These are phyloP conservation scores for Lactuca sativa DNA, from an alignment of 129 eudicot genomes.

Conservation along the genomic window DNA sequence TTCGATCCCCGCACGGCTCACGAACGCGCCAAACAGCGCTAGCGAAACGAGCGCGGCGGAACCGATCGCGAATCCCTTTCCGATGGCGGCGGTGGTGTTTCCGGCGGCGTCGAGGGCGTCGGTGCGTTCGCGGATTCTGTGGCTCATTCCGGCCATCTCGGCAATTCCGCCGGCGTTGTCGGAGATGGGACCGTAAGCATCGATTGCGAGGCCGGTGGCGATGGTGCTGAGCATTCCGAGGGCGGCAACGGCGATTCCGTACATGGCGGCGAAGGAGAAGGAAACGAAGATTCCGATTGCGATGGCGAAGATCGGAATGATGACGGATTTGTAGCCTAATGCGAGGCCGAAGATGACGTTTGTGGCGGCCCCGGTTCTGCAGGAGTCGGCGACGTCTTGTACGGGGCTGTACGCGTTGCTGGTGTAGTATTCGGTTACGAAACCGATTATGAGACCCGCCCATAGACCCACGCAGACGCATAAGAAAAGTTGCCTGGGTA, in stretches of 20 bases:
- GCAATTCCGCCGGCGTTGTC: constrained; percentile 96
- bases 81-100: constrained; percentile 90
- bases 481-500: constrained; percentile 61
- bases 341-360: constrained; percentile 91
- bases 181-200: constrained; percentile 88
- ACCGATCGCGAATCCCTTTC: constrained; percentile 93
- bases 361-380: constrained; percentile 90
- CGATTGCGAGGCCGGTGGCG: constrained; percentile 91
- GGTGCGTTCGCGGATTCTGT: constrained; percentile 78
- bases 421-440: constrained; percentile 78
- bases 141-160: constrained; percentile 98
- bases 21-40: constrained; percentile 87
- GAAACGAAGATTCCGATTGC: constrained; percentile 74
- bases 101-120: constrained; percentile 97
- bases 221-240: constrained; percentile 89
- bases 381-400: constrained; percentile 91
- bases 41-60: constrained; percentile 83
- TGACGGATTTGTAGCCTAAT: constrained; percentile 89
- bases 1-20: constrained; percentile 68
- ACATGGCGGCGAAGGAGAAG: constrained; percentile 87
- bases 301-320: constrained; percentile 82
- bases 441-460: constrained; percentile 76
- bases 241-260: constrained; percentile 82
- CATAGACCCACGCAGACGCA: constrained; percentile 76
- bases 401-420: constrained; percentile 90